phyloP scores from a whole-genome alignment of 441 rosid genomes.

The Daphne laureola region DNA sequence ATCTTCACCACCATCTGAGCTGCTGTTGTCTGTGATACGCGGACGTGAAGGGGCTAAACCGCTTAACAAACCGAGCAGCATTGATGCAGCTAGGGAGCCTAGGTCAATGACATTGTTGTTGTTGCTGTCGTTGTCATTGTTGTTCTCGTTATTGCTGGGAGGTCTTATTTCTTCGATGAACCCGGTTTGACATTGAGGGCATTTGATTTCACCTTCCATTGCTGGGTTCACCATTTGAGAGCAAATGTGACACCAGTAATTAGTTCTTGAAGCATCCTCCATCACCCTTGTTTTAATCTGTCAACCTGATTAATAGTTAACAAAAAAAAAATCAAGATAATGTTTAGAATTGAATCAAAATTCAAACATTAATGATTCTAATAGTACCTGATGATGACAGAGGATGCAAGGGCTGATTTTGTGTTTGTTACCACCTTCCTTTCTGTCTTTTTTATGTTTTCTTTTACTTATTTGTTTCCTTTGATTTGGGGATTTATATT shows the following conservation, averaged over 20 bases:
- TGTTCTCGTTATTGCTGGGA: not conserved
- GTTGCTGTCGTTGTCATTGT: not conserved
- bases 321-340: not conserved
- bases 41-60: constrained; percentile 23
- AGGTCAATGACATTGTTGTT: constrained; percentile 13
- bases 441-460: no score
- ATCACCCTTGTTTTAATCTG: constrained; percentile 13
- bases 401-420: no score
- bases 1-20: constrained; percentile 14
- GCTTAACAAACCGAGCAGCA: constrained; percentile 43
- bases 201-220: constrained; percentile 34
- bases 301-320: constrained; percentile 4
- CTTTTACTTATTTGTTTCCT: no score
- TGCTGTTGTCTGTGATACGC: constrained; percentile 10
- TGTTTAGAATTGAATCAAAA: no score
- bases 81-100: constrained; percentile 41
- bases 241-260: constrained; percentile 48
- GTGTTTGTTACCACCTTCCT: no score
- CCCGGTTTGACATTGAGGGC: constrained; percentile 43
- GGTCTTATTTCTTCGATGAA: constrained; percentile 40
- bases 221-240: constrained; percentile 31
- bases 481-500: no score
- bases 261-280: constrained; percentile 31
- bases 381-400: no score
- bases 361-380: no score